Percentiles rank a stretch among this genome's conserved stretches.
phyloP scores from a whole-genome alignment of 2,329 filamentous ascomycete genomes.

The Fusarium sp. region DNA sequence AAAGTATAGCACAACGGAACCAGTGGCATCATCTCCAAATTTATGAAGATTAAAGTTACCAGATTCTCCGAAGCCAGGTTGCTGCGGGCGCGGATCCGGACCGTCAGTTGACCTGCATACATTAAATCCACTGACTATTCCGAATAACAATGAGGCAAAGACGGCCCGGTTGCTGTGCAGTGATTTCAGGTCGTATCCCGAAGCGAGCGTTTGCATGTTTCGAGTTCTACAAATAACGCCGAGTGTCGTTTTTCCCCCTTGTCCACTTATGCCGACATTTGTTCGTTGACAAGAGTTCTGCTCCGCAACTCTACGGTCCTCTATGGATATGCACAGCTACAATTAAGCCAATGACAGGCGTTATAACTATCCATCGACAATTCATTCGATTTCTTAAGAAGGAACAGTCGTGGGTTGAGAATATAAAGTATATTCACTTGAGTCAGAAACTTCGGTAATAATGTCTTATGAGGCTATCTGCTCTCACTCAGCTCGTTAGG shows the following conservation, averaged over 20 bases:
- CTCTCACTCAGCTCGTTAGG: not conserved
- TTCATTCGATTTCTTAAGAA: not conserved
- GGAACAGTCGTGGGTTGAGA: not conserved
- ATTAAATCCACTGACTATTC: not conserved
- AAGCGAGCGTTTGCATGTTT: constrained; percentile 11
- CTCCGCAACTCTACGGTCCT: not conserved
- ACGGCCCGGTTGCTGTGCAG: constrained; percentile 24
- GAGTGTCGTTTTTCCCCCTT: not conserved
- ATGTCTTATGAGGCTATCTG: not conserved
- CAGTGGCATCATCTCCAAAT: not conserved
- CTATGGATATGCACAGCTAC: not conserved
- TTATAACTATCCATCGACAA: not conserved
- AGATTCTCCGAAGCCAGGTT: not conserved
- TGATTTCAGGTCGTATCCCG: not conserved
- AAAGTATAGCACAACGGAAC: not conserved
- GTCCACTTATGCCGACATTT: not conserved
- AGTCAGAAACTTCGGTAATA: not conserved
- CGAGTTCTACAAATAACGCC: not conserved
- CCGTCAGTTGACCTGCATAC: constrained; percentile 14
- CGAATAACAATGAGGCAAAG: constrained; percentile 3
- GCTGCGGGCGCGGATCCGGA: constrained; percentile 10
- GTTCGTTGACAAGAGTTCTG: not conserved
- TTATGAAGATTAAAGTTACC: not conserved
- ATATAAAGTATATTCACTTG: not conserved
- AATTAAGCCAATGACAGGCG: not conserved